A percentile compares a stretch with the other conserved stretches of the same genome.
These are phyloP conservation scores for Kwoniella pini DNA, from an alignment of 768 basidiomycete species.

Conservation along the genomic window DNA sequence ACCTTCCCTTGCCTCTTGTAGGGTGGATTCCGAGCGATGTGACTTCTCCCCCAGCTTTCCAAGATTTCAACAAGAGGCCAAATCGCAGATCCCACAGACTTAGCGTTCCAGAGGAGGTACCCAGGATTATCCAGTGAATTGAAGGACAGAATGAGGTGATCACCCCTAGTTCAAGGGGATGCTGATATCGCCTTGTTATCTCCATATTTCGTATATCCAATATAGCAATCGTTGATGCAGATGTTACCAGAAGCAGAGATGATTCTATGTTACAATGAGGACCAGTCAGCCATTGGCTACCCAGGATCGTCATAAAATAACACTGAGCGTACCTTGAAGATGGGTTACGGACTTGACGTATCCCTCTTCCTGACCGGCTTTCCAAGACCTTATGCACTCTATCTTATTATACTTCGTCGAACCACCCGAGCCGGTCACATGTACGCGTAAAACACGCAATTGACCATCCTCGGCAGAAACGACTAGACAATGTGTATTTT, in stretches of 20 bases:
- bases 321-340: conserved; percentile 43
- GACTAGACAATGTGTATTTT: conserved; percentile 58
- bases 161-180: conserved; percentile 81
- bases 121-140: conserved; percentile 83
- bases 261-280: conserved; percentile 67
- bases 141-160: conserved; percentile 82
- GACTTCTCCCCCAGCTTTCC: conserved; percentile 66
- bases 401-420: conserved; percentile 43
- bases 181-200: conserved; percentile 71
- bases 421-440: conserved; percentile 26
- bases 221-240: conserved; percentile 70
- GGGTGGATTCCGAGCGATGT: conserved; percentile 71
- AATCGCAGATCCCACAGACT: conserved; percentile 96
- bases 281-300: too few species aligned
- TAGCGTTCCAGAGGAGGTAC: conserved; percentile 79
- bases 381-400: conserved; percentile 43
- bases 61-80: conserved; percentile 80
- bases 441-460: conserved; percentile 49
- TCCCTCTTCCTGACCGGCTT: conserved; percentile 26
- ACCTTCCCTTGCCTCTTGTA: conserved; percentile 79
- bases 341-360: conserved; percentile 30
- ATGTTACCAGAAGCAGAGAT: conserved; percentile 81
- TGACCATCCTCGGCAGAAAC: conserved; percentile 40
- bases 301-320: too few species aligned
- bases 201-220: conserved; percentile 85